Evolutionary conservation across 352 stramenopile genomes (phyloP), one percentile per base, ranked within the genome.

Genomic region (Pythium plurisporium): DNA sequence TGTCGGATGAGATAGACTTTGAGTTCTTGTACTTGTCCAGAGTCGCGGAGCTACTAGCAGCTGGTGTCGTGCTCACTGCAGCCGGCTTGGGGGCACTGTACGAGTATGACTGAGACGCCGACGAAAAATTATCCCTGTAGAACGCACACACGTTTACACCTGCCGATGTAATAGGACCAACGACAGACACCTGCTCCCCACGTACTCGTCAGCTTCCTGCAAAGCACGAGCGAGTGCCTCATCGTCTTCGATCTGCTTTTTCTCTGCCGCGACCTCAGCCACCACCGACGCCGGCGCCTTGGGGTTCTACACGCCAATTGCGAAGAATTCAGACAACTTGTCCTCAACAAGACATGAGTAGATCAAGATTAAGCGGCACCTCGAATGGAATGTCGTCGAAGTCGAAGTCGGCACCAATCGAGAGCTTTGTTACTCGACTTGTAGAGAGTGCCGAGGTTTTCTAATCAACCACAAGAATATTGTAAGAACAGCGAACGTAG

Each of bases 11-110:
- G 47, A 96, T 96, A 2, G 83, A 93, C 62, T 96, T 96, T 59
- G 86, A 82, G 46, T 96, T 96, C 65, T 95, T 95, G 72, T 95
- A 96, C 64, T 96, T 96, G 70, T 96, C 70, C 43, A 95, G 61
- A n/a, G 76, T 89, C n/a, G 78, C 79, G 3, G 62, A 54, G 30
- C 42, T 49, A 23, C 14, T 49, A 20, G 25, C 25, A 34, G 76
- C 50, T 6, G 55, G 23, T 20, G 46, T 41, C 1, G 31, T 29
- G 15, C 29, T 25, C 11, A 23, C 25, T 33, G 55, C 27, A 14
- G 45, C 47, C 27, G 38, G 53, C 27, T 34, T n/a, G 14, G 52
- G 58, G 22, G 63, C 15, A 30, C 29, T 70, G 47, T 70, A 60
- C 36, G 51, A 30, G 23, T 49, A 49, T 8, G 62, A 31, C 22